Evolutionary conservation across 1,139 yeast genomes (phyloP).

Genomic region (Scheffersomyces quercinus): DNA sequence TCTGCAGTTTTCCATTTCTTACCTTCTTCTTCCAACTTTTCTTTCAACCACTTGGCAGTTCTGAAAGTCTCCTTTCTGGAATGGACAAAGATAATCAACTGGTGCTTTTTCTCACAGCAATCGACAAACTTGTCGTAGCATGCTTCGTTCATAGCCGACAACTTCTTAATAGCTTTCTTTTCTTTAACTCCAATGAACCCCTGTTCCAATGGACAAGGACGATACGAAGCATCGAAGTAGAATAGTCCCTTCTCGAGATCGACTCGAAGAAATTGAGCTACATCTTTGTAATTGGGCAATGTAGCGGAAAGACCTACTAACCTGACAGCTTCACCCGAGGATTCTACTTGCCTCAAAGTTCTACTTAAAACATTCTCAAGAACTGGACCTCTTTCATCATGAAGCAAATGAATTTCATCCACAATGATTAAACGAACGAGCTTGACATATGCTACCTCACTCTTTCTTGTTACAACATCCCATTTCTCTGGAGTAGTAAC

Average conservation of each 20-base stretch:
- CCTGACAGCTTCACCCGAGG: conserved; percentile 52
- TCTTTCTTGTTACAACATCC: conserved; percentile 92
- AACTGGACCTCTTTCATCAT: conserved; percentile 96
- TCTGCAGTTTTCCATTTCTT: conserved; percentile 52
- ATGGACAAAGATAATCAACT: conserved; percentile 87
- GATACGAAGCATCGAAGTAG: conserved; percentile 76
- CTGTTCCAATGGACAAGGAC: conserved; percentile 94
- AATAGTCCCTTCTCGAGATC: conserved; percentile 60
- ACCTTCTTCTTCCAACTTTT: conserved; percentile 59
- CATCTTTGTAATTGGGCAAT: conserved; percentile 86
- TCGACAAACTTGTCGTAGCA: conserved; percentile 83
- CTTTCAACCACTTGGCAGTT: conserved; percentile 75
- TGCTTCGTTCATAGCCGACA: conserved; percentile 86
- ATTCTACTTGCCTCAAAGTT: conserved; percentile 51
- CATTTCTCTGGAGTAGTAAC: conserved; percentile 97
- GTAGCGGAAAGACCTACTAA: conserved; percentile 93
- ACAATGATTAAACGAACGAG: conserved; percentile 75
- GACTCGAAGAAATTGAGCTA: conserved; percentile 78
- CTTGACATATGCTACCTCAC: conserved; percentile 56
- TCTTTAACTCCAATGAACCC: conserved; percentile 88
- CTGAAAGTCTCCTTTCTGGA: conserved; percentile 89
- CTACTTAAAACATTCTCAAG: conserved; percentile 85
- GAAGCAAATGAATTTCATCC: conserved; percentile 91
- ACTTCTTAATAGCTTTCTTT: conserved; percentile 73
- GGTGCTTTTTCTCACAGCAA: conserved; percentile 58